Percentiles rank a stretch among this genome's conserved stretches.
phyloP scores from a whole-genome alignment of 495 filamentous ascomycete genomes.

The Annulohypoxylon stygium region DNA sequence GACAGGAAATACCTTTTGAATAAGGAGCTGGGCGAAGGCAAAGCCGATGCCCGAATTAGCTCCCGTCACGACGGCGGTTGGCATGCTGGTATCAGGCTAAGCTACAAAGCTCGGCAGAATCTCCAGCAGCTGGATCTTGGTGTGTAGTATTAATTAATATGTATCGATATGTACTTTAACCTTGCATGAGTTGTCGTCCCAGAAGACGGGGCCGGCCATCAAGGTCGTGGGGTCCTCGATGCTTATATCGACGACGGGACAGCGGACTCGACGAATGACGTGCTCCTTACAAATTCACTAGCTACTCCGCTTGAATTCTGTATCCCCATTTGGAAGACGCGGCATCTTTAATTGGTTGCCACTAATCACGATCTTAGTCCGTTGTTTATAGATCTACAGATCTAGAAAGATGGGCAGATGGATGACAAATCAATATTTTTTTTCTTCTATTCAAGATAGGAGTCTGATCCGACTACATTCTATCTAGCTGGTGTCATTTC shows the following conservation, averaged over 20 bases:
- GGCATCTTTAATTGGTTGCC: constrained; percentile 28
- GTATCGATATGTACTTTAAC: constrained; percentile 13
- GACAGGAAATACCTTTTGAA: constrained; percentile 25
- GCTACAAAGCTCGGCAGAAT: not conserved
- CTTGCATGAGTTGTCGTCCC: constrained; percentile 32
- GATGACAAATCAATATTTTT: constrained; percentile 34
- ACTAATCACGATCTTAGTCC: not conserved
- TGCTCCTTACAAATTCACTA: constrained; percentile 17
- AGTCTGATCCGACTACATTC: constrained; percentile 37
- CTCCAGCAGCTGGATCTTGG: not conserved
- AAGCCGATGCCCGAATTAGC: constrained; percentile 61
- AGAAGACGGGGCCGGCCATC: constrained; percentile 43
- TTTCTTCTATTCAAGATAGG: constrained; percentile 30
- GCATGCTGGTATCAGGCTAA: constrained; percentile 8
- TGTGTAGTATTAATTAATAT: constrained; percentile 27
- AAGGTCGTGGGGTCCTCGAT: constrained; percentile 50
- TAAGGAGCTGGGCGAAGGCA: constrained; percentile 54
- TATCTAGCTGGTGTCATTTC: not conserved
- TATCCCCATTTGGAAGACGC: constrained; percentile 30
- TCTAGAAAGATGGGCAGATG: constrained; percentile 1
- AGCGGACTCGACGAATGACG: constrained; percentile 30
- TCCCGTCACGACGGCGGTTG: constrained; percentile 52
- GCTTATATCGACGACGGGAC: constrained; percentile 41
- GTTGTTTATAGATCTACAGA: constrained; percentile 6
- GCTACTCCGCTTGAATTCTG: constrained; percentile 19